phyloP scores from a whole-genome alignment of 805 yeast genomes.

The Saturnispora bothae region DNA sequence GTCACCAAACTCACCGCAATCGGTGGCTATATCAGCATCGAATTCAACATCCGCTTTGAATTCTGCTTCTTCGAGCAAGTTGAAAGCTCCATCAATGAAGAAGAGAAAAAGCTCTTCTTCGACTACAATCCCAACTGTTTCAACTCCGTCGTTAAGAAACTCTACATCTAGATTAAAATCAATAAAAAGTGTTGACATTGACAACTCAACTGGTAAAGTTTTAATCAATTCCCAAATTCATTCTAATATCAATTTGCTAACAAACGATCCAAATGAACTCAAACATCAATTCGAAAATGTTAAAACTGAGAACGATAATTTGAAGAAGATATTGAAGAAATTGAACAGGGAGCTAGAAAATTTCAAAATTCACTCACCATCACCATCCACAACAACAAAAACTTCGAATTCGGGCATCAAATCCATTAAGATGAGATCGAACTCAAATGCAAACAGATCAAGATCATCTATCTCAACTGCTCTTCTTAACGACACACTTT shows the following conservation, averaged over 20 bases:
- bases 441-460: not conserved
- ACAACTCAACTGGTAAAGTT: slow-evolving; percentile 13
- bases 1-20: too few relatives aligned
- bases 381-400: not conserved
- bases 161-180: slow-evolving; percentile 1
- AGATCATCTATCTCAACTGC: not conserved
- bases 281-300: slow-evolving; percentile 32
- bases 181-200: slow-evolving; percentile 12
- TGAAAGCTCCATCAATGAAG: not conserved
- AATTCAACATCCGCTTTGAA: not conserved
- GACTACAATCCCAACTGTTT: not conserved
- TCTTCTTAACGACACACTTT: not conserved
- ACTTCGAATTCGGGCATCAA: not conserved
- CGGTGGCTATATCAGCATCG: not conserved
- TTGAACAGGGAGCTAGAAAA: slow-evolving; percentile 31
- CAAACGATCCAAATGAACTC: slow-evolving; percentile 25
- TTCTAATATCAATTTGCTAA: slow-evolving; percentile 26
- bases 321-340: slow-evolving; percentile 31
- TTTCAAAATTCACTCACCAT: slow-evolving; percentile 15
- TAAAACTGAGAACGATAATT: slow-evolving; percentile 33
- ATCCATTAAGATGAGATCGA: not conserved
- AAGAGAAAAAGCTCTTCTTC: not conserved
- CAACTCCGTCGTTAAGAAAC: not conserved
- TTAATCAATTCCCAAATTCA: slow-evolving; percentile 27
- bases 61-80: not conserved